These are phyloP conservation scores for Trametes coccinea DNA, from an alignment of 768 basidiomycete genomes.

Conservation along the genomic window DNA sequence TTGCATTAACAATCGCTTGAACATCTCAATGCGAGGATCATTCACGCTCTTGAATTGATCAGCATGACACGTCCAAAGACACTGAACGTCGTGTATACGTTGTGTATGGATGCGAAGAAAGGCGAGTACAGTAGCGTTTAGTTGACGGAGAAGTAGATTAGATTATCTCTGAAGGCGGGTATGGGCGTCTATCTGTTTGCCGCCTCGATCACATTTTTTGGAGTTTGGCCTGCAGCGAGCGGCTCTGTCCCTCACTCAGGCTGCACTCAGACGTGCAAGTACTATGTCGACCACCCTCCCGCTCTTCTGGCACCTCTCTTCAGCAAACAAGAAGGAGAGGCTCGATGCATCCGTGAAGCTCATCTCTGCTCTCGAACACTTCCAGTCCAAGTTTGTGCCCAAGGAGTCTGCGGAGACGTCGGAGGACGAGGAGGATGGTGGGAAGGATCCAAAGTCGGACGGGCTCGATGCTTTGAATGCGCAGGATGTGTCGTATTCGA, in stretches of 20 bases:
- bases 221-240: slow-evolving; percentile 1
- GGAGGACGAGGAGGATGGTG: slow-evolving; percentile 43
- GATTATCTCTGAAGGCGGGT: neutral
- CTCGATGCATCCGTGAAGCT: slow-evolving; percentile 86
- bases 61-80: too few species aligned
- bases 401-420: slow-evolving; percentile 38
- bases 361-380: slow-evolving; percentile 76
- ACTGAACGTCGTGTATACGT: too few species aligned
- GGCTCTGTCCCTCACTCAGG: too few species aligned
- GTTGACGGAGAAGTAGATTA: neutral
- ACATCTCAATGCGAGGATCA: too few species aligned
- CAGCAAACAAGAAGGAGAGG: slow-evolving; percentile 74
- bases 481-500: slow-evolving; percentile 90
- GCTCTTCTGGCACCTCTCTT: slow-evolving; percentile 93
- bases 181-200: slow-evolving; percentile 12
- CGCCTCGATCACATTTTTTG: slow-evolving; percentile 17
- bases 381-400: slow-evolving; percentile 68
- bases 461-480: slow-evolving; percentile 71
- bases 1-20: too few species aligned
- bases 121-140: neutral
- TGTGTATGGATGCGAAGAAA: neutral
- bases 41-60: too few species aligned
- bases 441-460: slow-evolving; percentile 48
- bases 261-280: neutral
- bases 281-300: slow-evolving; percentile 85